These are phyloP conservation scores for Russula dissimulans DNA, from an alignment of 768 basidiomycete species.

Conservation along the genomic window DNA sequence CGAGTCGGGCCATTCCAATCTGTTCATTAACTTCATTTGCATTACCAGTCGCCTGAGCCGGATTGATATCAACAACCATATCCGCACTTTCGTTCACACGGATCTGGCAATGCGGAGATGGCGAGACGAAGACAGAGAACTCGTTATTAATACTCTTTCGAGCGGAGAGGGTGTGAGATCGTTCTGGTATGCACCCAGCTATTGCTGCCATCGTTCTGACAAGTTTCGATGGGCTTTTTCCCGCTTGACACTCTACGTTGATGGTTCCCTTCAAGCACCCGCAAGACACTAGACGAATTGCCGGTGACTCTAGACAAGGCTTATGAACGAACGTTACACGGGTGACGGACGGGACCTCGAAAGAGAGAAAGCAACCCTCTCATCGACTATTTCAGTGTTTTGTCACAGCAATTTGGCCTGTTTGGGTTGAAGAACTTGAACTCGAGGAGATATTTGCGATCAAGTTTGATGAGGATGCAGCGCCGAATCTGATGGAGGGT, in stretches of 20 bases:
- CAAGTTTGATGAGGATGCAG: background rate
- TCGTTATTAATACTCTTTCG: background rate
- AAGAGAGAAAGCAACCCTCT: background rate
- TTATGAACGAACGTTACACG: background rate
- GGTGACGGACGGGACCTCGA: too few species aligned
- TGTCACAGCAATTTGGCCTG: background rate
- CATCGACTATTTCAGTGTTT: background rate
- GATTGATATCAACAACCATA: background rate
- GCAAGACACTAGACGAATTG: background rate
- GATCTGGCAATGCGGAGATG: background rate
- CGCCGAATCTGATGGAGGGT: background rate
- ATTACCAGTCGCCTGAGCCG: background rate
- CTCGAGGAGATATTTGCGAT: background rate
- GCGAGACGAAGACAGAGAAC: background rate
- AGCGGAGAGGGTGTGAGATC: background rate
- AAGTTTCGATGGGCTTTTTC: background rate
- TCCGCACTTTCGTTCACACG: background rate
- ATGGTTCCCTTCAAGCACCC: background rate
- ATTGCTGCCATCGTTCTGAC: background rate
- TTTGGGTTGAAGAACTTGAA: background rate
- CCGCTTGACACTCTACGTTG: background rate
- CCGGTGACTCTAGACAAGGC: background rate
- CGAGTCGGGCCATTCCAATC: background rate
- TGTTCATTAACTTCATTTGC: background rate
- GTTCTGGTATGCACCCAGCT: too few species aligned